Conservation (phyloP, 208 protist genomes). For the Endotrypanum monterogeii region DNA sequence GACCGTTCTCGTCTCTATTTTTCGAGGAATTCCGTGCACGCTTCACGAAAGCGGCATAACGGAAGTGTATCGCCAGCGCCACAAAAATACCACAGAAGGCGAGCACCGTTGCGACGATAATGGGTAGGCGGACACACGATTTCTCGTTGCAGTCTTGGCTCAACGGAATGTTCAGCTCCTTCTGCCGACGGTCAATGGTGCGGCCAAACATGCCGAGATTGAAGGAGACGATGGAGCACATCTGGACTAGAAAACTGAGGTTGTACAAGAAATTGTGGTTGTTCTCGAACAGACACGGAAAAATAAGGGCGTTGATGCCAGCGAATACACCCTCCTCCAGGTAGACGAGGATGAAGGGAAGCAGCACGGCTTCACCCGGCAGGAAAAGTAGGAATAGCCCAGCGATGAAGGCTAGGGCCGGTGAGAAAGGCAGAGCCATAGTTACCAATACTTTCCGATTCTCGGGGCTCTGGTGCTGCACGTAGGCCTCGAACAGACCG, state of each 20-base stretch:
- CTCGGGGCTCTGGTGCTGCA: conserved; percentile 54
- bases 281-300: conserved; percentile 55
- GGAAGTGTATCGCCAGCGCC: conserved; percentile 47
- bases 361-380: conserved; percentile 44
- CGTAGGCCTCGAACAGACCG: conserved; percentile 69
- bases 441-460: conserved; percentile 55
- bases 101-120: conserved; percentile 52
- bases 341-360: conserved; percentile 71
- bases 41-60: conserved; percentile 57
- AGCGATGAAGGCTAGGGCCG: conserved; percentile 40
- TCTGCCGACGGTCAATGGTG: conserved; percentile 42
- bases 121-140: conserved; percentile 42
- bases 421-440: conserved; percentile 53
- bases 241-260: conserved; percentile 56
- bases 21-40: conserved; percentile 10
- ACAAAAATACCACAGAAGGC: conserved; percentile 39
- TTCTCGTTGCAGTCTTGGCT: conserved; percentile 43
- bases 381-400: conserved; percentile 55
- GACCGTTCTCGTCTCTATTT: not conserved
- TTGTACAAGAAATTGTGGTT: conserved; percentile 65
- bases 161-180: conserved; percentile 25
- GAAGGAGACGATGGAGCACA: conserved; percentile 57
- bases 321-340: conserved; percentile 65
- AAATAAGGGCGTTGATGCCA: conserved; percentile 56
- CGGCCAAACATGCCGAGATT: conserved; percentile 68